Percentiles rank a stretch among this genome's conserved stretches.
Evolutionary conservation across 305 asterid species (phyloP).

Genomic region (Fraxinus latifolia): DNA sequence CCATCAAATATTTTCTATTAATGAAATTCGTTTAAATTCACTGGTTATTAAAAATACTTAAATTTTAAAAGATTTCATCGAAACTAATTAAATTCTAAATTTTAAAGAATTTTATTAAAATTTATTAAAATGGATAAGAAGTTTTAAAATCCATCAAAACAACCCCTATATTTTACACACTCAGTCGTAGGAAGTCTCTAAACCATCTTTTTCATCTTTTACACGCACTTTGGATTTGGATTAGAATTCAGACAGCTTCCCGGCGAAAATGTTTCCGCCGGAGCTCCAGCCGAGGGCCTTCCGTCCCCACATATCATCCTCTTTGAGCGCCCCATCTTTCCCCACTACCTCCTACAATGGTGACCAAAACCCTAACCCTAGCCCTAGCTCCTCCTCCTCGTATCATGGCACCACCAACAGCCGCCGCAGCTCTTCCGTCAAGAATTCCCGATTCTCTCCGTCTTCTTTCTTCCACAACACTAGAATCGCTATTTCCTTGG

Average conservation of each 20-base stretch:
- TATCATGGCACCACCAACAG: constrained; percentile 20
- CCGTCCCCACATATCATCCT: constrained; percentile 75
- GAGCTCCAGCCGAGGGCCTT: constrained; percentile 87
- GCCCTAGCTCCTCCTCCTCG: constrained; percentile 35
- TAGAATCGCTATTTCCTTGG: constrained; percentile 69
- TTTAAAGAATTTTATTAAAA: too few relatives aligned
- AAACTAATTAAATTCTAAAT: too few relatives aligned
- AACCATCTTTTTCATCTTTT: neutral
- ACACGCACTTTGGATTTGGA: neutral
- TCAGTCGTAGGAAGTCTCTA: neutral
- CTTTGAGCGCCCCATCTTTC: constrained; percentile 68
- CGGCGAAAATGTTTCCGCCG: constrained; percentile 81
- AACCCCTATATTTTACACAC: neutral
- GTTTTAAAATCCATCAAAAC: neutral
- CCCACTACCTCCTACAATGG: constrained; percentile 47
- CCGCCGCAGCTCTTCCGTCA: constrained; percentile 55
- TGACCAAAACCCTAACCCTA: constrained; percentile 63
- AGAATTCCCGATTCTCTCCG: constrained; percentile 60
- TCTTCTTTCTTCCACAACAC: constrained; percentile 71
- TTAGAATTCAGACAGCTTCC: constrained; percentile 19
- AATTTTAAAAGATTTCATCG: too few relatives aligned
- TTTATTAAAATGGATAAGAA: too few relatives aligned
- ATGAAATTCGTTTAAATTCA: neutral
- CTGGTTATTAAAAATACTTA: too few relatives aligned
- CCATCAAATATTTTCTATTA: too few relatives aligned